phyloP scores from a whole-genome alignment of 1,284 basidiomycete genomes.

The Leccinum cinnamomeum region DNA sequence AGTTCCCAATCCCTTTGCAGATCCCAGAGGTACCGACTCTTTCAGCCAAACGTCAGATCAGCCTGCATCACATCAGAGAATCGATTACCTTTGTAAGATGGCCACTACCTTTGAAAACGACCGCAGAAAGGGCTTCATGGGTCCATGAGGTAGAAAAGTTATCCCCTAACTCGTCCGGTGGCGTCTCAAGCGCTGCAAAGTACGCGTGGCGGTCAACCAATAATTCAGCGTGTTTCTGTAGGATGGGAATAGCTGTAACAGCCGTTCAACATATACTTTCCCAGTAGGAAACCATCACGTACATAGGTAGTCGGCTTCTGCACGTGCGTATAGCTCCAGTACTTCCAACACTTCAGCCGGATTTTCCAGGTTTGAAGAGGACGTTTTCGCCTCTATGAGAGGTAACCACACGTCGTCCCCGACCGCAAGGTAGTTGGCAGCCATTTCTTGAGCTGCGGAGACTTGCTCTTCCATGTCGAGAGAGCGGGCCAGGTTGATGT shows the following conservation, averaged over 20 bases:
- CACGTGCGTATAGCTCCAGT: conserved; percentile 63
- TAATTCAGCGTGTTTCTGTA: conserved; percentile 70
- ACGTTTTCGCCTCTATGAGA: conserved; percentile 55
- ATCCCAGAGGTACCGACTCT: conserved; percentile 78
- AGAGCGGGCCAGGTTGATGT: conserved; percentile 59
- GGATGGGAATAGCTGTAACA: conserved; percentile 64
- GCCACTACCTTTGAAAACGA: conserved; percentile 57
- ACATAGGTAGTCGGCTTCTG: conserved; percentile 84
- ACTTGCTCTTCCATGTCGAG: conserved; percentile 50
- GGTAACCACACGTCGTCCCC: conserved; percentile 69
- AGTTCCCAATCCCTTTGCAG: conserved; percentile 74
- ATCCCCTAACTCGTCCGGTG: conserved; percentile 51
- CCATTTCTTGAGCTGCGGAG: conserved; percentile 64
- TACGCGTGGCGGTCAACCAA: conserved; percentile 56
- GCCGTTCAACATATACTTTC: conserved; percentile 13
- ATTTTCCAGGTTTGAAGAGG: conserved; percentile 47
- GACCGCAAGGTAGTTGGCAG: conserved; percentile 59
- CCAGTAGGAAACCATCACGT: conserved; percentile 35
- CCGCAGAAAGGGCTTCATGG: conserved; percentile 48
- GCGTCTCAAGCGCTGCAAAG: conserved; percentile 43
- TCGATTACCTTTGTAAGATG: conserved; percentile 59
- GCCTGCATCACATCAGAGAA: conserved; percentile 3
- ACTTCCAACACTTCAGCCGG: conserved; percentile 55
- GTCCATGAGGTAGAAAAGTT: conserved; percentile 63
- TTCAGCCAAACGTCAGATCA: conserved; percentile 19